Evolutionary conservation across 441 rosid genomes (phyloP), one percentile per base, ranked within the genome.

Genomic region (Viola pubescens): DNA sequence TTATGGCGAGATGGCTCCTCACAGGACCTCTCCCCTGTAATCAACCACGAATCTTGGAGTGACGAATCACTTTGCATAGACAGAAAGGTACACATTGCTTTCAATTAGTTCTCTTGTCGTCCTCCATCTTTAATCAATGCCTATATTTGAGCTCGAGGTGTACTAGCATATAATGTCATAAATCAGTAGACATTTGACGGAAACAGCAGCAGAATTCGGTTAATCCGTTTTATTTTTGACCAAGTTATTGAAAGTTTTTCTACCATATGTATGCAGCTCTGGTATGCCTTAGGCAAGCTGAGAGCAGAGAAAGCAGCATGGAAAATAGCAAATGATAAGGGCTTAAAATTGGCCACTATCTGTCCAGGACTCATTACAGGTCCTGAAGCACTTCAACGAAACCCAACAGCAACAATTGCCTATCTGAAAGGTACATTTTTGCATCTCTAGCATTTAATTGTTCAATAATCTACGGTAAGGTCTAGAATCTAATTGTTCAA

Each of bases 221-320:
- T 26, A 26, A 26, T 26, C 34, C 2, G 34, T 26, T 26, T 26
- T 26, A 26, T 26, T 26, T 26, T 26, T 26, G 34, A 1, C 34
- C 34, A 26, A 26, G 34, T 26, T 26, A 26, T 26, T 26, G 34
- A 26, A 26, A 26, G 34, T 26, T 26, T 26, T 26, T 26, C 34
- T 26, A 26, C 1, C 19, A 26, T 26, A 26, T 26, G 2, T 26
- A 26, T 46, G 49, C 13, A 46, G 49, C 49, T 46, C 3, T 91
- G 96, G 96, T 86, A 81, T 77, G 96, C 98, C 1, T 68, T 88
- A 70, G 98, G 95, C 26, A 91, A 88, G 75, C 70, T 85, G n/a
- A 83, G 64, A 69, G 92, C 96, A 1, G 98, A 91, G 81, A 88
- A 79, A 65, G 77, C 78, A 39, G 96, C 95, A 0, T 85, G 95